A percentile compares a stretch with the other conserved stretches of the same genome.
These are phyloP conservation scores for Gaertneriomyces sp. DNA, from an alignment of 192 early-diverging fungal species.

Conservation along the genomic window DNA sequence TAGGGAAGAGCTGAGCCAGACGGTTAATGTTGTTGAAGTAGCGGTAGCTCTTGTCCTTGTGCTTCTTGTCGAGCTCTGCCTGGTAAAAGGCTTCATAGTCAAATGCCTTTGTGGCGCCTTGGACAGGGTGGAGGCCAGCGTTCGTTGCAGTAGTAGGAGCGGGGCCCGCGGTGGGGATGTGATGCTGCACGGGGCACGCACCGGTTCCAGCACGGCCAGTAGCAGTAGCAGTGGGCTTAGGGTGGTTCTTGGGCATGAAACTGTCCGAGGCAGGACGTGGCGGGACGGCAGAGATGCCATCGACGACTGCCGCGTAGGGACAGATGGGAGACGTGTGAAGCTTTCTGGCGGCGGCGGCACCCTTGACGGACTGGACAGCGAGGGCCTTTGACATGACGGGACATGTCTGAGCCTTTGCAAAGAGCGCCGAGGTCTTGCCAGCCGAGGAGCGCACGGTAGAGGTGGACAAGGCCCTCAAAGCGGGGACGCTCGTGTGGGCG, in stretches of 20 bases:
- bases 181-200: conserved; percentile 17
- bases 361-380: conserved; percentile 49
- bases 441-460: conserved; percentile 23
- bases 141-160: neutral
- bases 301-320: conserved; percentile 30
- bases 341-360: conserved; percentile 11
- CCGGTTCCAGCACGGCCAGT: conserved; percentile 2
- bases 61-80: conserved; percentile 88
- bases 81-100: conserved; percentile 90
- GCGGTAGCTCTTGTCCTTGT: conserved; percentile 94
- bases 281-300: conserved; percentile 18
- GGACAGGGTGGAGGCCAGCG: neutral
- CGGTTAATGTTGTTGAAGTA: conserved; percentile 99
- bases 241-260: neutral
- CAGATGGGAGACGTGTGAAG: conserved; percentile 34
- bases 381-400: conserved; percentile 80
- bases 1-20: conserved; percentile 85
- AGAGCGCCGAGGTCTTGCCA: conserved; percentile 41
- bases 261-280: conserved; percentile 3
- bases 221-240: conserved; percentile 9
- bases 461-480: conserved; percentile 59
- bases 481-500: conserved; percentile 63
- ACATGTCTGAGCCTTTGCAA: conserved; percentile 64
- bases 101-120: conserved; percentile 45
- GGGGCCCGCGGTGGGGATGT: neutral